A percentile compares a stretch with the other conserved stretches of the same genome.
Conservation (phyloP, 768 basidiomycete genomes). For the Boletus subparvulus region DNA sequence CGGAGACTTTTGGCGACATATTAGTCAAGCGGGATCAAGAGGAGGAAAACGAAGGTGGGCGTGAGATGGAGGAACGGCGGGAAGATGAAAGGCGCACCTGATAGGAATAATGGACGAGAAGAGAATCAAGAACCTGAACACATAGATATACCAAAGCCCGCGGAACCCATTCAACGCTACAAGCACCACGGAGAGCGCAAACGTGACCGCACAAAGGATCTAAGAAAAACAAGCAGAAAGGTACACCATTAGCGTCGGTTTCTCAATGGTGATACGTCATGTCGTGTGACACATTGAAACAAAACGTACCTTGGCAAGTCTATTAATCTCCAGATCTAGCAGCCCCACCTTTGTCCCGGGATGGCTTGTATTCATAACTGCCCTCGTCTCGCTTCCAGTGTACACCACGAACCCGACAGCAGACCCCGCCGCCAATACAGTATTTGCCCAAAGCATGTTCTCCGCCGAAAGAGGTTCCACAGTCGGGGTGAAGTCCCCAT, state of each 20-base stretch:
- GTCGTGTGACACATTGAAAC: neutral
- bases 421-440: constrained; percentile 92
- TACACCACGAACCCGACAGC: constrained; percentile 93
- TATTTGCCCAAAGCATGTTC: constrained; percentile 96
- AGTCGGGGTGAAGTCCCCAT: constrained; percentile 37
- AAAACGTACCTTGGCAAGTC: constrained; percentile 79
- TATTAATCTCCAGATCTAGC: constrained; percentile 92
- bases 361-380: constrained; percentile 98
- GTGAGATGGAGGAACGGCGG: neutral
- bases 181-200: constrained; percentile 84
- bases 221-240: constrained; percentile 28
- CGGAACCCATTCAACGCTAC: constrained; percentile 97
- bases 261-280: neutral
- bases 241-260: neutral
- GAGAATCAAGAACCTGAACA: constrained; percentile 94
- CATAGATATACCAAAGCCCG: constrained; percentile 93
- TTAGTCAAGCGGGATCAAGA: neutral
- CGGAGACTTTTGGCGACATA: constrained; percentile 60
- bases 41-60: neutral
- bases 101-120: constrained; percentile 99
- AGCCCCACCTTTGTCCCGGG: constrained; percentile 93
- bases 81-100: constrained; percentile 56
- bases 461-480: constrained; percentile 91
- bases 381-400: constrained; percentile 92
- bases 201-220: constrained; percentile 95